Evolutionary conservation across 768 basidiomycete genomes (phyloP).

Genomic region (Cyclocybe cylindracea): DNA sequence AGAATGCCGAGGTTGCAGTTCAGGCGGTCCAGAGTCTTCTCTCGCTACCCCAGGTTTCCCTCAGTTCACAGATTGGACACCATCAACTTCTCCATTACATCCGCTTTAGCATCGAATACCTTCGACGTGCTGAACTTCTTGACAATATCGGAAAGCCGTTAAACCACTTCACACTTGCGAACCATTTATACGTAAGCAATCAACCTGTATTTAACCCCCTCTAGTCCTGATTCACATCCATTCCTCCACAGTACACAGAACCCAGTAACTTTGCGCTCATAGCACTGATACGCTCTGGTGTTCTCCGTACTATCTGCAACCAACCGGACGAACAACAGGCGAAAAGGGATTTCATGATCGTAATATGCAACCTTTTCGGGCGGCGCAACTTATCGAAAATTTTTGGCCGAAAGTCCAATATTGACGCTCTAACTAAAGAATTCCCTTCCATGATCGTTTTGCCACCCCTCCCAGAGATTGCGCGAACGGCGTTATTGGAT

Average conservation of each 20-base stretch:
- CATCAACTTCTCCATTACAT: slow-evolving; percentile 65
- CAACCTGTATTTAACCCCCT: neutral
- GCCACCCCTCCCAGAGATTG: slow-evolving; percentile 43
- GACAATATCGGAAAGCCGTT: slow-evolving; percentile 55
- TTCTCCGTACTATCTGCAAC: slow-evolving; percentile 57
- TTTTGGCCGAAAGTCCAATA: slow-evolving; percentile 37
- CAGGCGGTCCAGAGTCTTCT: slow-evolving; percentile 54
- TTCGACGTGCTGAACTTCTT: slow-evolving; percentile 57
- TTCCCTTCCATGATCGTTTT: slow-evolving; percentile 62
- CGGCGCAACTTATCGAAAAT: slow-evolving; percentile 53
- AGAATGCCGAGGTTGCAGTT: slow-evolving; percentile 46
- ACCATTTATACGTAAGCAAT: slow-evolving; percentile 48
- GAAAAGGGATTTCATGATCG: slow-evolving; percentile 48
- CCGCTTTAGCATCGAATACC: slow-evolving; percentile 71
- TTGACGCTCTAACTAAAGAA: slow-evolving; percentile 34
- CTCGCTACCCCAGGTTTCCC: slow-evolving; percentile 58
- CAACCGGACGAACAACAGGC: slow-evolving; percentile 39
- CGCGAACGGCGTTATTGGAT: slow-evolving; percentile 38
- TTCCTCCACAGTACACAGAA: slow-evolving; percentile 51
- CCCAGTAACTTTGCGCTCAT: slow-evolving; percentile 72
- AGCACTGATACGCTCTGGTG: slow-evolving; percentile 54
- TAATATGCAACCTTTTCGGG: slow-evolving; percentile 69
- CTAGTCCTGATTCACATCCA: neutral
- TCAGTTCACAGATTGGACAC: slow-evolving; percentile 53
- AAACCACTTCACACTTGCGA: slow-evolving; percentile 54